A percentile compares a stretch with the other conserved stretches of the same genome.
Evolutionary conservation across 2,329 filamentous ascomycete species (phyloP).

Genomic region (Parafenestella ontariensis): DNA sequence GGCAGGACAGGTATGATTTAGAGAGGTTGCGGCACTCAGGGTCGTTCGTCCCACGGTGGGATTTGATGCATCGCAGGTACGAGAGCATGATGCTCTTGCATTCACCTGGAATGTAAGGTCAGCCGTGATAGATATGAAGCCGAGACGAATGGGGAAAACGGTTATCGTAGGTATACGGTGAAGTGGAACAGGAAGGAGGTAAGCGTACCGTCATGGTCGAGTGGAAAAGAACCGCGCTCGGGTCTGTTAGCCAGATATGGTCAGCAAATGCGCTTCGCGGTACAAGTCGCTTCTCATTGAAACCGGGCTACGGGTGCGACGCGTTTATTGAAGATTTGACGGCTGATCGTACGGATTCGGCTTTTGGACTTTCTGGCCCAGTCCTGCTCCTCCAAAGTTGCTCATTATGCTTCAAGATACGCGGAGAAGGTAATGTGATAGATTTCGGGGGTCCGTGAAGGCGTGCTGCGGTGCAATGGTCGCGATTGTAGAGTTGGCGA

Average conservation of each 20-base stretch:
- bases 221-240: conserved; percentile 91
- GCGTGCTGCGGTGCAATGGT: conserved; percentile 5
- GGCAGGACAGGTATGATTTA: conserved; percentile 86
- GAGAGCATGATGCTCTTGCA: conserved; percentile 87
- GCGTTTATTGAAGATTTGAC: conserved; percentile 1
- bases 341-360: conserved; percentile 66
- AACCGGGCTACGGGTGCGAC: neutral
- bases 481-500: conserved; percentile 3
- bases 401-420: conserved; percentile 55
- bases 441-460: neutral
- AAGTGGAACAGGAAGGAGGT: conserved; percentile 55
- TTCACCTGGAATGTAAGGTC: conserved; percentile 68
- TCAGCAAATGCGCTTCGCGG: conserved; percentile 12
- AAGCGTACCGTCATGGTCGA: conserved; percentile 81
- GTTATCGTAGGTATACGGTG: neutral
- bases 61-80: conserved; percentile 89
- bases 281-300: neutral
- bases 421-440: neutral
- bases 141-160: neutral
- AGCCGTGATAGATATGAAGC: conserved; percentile 10
- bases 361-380: conserved; percentile 67
- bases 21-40: conserved; percentile 83
- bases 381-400: conserved; percentile 74
- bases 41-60: conserved; percentile 82
- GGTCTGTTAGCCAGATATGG: conserved; percentile 62